Conservation (phyloP, 2,329 filamentous ascomycete species). For the Pseudocercospora macadamiae region DNA sequence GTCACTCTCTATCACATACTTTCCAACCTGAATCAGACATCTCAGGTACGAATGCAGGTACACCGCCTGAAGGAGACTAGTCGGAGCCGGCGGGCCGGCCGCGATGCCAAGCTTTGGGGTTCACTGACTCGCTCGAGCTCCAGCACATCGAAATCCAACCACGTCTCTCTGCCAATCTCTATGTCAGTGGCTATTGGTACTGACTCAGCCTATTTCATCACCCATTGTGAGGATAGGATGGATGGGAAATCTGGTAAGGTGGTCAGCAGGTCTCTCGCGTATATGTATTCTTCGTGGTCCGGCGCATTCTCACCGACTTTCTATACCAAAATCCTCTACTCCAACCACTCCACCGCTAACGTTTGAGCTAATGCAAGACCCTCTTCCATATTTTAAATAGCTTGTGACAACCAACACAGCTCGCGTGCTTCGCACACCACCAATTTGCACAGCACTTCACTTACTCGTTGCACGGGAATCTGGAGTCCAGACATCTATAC, state of each 20-base stretch:
- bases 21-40: not conserved
- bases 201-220: not conserved
- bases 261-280: not conserved
- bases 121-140: constrained; percentile 7
- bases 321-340: constrained; percentile 7
- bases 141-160: not conserved
- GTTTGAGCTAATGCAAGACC: not conserved
- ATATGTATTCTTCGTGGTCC: not conserved
- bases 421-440: not conserved
- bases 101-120: not conserved
- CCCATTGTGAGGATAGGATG: not conserved
- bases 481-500: too few relatives aligned
- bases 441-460: not conserved
- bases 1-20: not conserved
- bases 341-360: not conserved
- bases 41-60: constrained; percentile 5
- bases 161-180: not conserved
- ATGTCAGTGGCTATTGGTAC: not conserved
- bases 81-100: not conserved
- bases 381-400: not conserved
- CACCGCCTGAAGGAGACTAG: not conserved
- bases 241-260: too few relatives aligned
- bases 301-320: constrained; percentile 1
- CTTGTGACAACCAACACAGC: not conserved
- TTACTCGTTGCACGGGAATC: not conserved